Base-by-base conservation (phyloP, 768 basidiomycete species). In the Auriscalpium orientale region DNA sequence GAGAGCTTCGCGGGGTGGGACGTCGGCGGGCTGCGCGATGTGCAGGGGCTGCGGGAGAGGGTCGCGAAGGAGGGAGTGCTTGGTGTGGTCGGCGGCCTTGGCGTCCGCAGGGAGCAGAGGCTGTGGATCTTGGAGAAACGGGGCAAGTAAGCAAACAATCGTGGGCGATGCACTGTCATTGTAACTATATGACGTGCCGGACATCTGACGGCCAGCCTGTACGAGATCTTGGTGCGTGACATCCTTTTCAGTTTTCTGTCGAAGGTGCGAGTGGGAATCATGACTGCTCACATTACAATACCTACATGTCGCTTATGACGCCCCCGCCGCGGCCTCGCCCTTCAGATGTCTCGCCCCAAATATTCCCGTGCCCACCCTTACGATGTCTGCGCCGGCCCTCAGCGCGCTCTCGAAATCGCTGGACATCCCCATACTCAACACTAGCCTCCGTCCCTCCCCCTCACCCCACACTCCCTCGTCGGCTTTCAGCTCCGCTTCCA, bases 391-490 rank as follows among this genome's bases (percentile, higher is more conserved):
- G 1, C 94, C 95, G 12, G 84, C 82, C 67, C 75, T 79, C 49
- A 98, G 70, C 4, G 95, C 97, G 33, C 84, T 81, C 67, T 87
- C 90, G 65, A 93, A 98, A 65, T 98, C 95, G 59, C 85, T 87
- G 51, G 92, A 95, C 95, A 98, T 98, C 8, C 95, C 95, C 94
- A 97, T 98, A 56, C 90, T 92, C 67, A 92, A 65, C 63, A 85
- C 28, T 52, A 92, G 67, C 57, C 67, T 69, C 13, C 82, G 81
- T 22, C 76, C 76, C 22, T 75, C 70, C 12, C 85, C 86, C 0
- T 80, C 81, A 81, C 49, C 18, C 53, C 7, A 15, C 44, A 28
- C 20, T 43, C 51, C 21, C 34, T 54, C 64, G 44, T 49, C 56
- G 53, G 49, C 57, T 11, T 59, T 57, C 55, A 91, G 71, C 36